These are phyloP conservation scores for Platanthera zijinensis DNA, from an alignment of 106 monocot species.

Conservation along the genomic window DNA sequence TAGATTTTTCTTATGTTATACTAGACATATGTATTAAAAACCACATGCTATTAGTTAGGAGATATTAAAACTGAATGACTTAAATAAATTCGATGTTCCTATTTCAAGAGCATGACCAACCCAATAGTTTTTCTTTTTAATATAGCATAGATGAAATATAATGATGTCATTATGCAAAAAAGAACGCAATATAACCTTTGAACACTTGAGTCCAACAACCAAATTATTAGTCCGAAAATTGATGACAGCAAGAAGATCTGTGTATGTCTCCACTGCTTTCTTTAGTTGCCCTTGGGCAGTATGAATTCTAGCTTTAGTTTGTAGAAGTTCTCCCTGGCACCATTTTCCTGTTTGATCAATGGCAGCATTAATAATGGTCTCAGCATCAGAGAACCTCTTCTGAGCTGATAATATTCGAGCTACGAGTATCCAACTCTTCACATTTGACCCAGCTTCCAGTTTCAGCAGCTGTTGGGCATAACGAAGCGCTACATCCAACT, in stretches of 20 bases:
- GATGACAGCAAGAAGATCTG: conserved; percentile 64
- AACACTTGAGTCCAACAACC: conserved; percentile 27
- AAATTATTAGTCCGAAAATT: conserved; percentile 47
- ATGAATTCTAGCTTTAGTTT: conserved; percentile 76
- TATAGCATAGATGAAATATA: neutral
- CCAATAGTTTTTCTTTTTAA: too few relatives aligned
- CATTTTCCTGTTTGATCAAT: conserved; percentile 71
- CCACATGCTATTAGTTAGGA: too few relatives aligned
- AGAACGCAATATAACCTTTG: conserved; percentile 30
- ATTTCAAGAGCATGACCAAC: too few relatives aligned
- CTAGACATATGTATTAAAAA: too few relatives aligned
- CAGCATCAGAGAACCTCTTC: conserved; percentile 68
- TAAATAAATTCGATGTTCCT: too few relatives aligned
- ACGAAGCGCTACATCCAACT: conserved; percentile 59
- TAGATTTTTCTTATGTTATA: too few relatives aligned
- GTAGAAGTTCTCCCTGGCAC: conserved; percentile 56
- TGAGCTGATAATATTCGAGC: conserved; percentile 81
- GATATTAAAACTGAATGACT: too few relatives aligned
- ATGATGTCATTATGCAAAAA: neutral
- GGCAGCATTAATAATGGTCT: conserved; percentile 58
- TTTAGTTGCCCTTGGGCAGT: conserved; percentile 53
- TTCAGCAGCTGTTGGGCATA: conserved; percentile 58
- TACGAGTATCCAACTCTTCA: conserved; percentile 68
- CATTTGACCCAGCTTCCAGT: conserved; percentile 66
- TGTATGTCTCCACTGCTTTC: conserved; percentile 67